Percentiles rank a stretch among this genome's conserved stretches.
Conservation (phyloP, 1,139 yeast species). For the Kluyveromyces sp. region DNA sequence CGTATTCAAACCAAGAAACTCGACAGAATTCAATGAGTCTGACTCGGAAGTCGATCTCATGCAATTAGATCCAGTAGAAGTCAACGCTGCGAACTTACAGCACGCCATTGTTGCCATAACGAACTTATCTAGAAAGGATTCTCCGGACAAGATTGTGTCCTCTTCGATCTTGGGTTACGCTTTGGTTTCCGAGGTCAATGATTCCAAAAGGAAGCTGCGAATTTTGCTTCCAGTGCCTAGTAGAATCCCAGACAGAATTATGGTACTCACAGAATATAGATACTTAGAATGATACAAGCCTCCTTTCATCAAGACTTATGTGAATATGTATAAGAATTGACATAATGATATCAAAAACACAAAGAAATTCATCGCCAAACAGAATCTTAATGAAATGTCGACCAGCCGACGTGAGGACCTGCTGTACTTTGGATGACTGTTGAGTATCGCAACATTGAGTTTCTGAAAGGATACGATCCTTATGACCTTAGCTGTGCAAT, state of each 20-base stretch:
- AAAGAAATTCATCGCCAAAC: too few relatives aligned
- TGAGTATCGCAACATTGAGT: conserved; percentile 3
- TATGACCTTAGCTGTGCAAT: conserved; percentile 24
- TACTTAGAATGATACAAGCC: conserved; percentile 48
- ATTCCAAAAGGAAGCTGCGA: conserved; percentile 61
- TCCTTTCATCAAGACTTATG: background rate
- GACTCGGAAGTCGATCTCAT: conserved; percentile 7
- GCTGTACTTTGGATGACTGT: background rate
- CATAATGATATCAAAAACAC: too few relatives aligned
- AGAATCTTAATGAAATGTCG: too few relatives aligned
- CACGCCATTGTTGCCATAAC: conserved; percentile 70
- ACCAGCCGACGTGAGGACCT: too few relatives aligned
- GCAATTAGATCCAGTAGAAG: conserved; percentile 19
- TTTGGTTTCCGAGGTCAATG: conserved; percentile 51
- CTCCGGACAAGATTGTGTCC: conserved; percentile 44
- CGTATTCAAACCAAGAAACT: conserved; percentile 41
- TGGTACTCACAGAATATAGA: conserved; percentile 60
- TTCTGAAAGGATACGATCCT: conserved; percentile 21
- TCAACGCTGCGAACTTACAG: conserved; percentile 40
- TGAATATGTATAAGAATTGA: background rate
- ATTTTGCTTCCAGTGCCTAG: conserved; percentile 86
- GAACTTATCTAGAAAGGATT: conserved; percentile 51
- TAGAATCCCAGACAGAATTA: conserved; percentile 62
- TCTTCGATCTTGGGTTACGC: conserved; percentile 64
- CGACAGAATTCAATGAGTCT: conserved; percentile 10